These are phyloP conservation scores for Aspergillus kassunensis DNA, from an alignment of 495 filamentous ascomycete genomes.

Conservation along the genomic window DNA sequence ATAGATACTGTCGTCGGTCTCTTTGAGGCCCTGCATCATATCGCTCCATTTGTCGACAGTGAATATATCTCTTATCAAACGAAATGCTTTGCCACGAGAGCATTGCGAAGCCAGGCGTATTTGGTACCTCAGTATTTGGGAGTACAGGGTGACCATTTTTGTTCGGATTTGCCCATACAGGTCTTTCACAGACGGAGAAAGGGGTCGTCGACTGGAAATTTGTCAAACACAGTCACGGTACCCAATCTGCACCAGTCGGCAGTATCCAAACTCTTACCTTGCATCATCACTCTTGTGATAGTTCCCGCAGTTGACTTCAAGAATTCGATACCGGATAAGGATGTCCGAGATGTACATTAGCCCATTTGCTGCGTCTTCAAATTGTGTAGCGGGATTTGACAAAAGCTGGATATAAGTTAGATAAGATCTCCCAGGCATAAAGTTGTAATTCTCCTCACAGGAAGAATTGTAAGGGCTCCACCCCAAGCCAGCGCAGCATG, in stretches of 20 bases:
- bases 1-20: neutral
- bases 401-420: too few species aligned
- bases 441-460: neutral
- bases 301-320: neutral
- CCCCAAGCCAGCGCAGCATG: slow-evolving; percentile 25
- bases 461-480: slow-evolving; percentile 16
- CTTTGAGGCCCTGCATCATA: neutral
- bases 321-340: neutral
- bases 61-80: neutral
- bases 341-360: neutral
- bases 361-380: neutral
- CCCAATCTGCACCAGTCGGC: too few species aligned
- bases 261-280: too few species aligned
- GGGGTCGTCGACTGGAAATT: too few species aligned
- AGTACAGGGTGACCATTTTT: neutral
- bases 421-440: too few species aligned
- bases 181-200: neutral
- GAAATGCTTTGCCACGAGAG: neutral
- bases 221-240: too few species aligned
- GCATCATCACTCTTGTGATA: too few species aligned
- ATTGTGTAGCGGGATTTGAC: neutral
- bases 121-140: neutral
- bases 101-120: neutral
- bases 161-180: neutral
- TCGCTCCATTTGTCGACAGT: neutral